A percentile compares a stretch with the other conserved stretches of the same genome.
Evolutionary conservation across 768 basidiomycete species (phyloP).

Genomic region (Russula emetica): DNA sequence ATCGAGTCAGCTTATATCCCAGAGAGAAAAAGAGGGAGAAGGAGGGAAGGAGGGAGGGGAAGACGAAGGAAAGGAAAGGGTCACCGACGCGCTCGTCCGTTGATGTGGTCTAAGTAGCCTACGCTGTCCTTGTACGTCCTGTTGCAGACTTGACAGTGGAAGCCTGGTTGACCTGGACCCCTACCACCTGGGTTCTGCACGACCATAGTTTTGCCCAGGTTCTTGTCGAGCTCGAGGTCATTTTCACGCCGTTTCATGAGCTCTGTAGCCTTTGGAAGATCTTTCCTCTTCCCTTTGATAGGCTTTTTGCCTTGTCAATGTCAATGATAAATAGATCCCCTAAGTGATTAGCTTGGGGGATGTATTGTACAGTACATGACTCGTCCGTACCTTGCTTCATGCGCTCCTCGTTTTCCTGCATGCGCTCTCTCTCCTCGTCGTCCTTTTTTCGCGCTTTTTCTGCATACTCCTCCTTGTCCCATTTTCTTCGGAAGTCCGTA

Average conservation of each 20-base stretch:
- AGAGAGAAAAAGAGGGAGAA: too few species aligned
- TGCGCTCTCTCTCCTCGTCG: conserved; percentile 36
- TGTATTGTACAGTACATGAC: background rate
- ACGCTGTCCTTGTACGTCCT: conserved; percentile 90
- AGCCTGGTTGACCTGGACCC: conserved; percentile 89
- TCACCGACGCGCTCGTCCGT: conserved; percentile 83
- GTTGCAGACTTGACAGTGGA: conserved; percentile 88
- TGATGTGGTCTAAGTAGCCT: conserved; percentile 95
- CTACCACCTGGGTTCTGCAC: conserved; percentile 78
- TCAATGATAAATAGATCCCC: background rate
- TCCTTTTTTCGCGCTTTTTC: conserved; percentile 43
- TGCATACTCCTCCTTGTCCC: conserved; percentile 46
- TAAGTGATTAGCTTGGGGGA: too few species aligned
- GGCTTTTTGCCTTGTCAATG: conserved; percentile 91
- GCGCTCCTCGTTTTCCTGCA: conserved; percentile 42
- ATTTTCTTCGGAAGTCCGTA: conserved; percentile 37
- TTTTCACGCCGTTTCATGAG: conserved; percentile 85
- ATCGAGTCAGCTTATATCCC: conserved; percentile 8
- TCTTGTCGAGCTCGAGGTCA: conserved; percentile 88
- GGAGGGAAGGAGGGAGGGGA: background rate
- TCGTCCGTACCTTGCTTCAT: conserved; percentile 68
- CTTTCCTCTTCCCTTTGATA: conserved; percentile 59
- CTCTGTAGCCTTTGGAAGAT: conserved; percentile 90
- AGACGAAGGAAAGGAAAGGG: background rate
- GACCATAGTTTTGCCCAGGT: conserved; percentile 91